These are phyloP conservation scores for Microcos paniculata DNA, from an alignment of 345 rosid genomes.

Conservation along the genomic window DNA sequence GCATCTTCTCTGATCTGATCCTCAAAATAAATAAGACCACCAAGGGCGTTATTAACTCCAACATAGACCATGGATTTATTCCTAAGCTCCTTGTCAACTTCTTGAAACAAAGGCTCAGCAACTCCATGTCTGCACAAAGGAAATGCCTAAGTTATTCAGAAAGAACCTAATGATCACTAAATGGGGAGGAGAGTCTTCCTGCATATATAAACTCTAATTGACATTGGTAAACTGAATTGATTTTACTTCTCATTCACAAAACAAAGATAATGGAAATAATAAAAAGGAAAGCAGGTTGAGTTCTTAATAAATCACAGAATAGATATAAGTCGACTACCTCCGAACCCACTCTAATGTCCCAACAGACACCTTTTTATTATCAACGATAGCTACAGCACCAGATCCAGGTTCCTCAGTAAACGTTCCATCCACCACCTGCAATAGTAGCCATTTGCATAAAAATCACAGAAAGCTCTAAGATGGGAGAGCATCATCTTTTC, in stretches of 20 bases:
- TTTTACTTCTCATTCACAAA: background rate
- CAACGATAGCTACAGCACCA: conserved; percentile 74
- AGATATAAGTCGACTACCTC: conserved; percentile 43
- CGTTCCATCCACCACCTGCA: conserved; percentile 78
- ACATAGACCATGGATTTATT: conserved; percentile 81
- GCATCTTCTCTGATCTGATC: conserved; percentile 97
- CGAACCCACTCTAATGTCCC: conserved; percentile 89
- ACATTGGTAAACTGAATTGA: conserved; percentile 1
- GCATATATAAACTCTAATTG: background rate
- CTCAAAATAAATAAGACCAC: conserved; percentile 78
- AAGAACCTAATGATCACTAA: background rate
- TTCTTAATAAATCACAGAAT: too few species aligned
- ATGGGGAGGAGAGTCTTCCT: background rate
- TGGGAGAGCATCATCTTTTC: background rate
- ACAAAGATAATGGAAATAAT: background rate
- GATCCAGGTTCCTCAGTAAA: conserved; percentile 94
- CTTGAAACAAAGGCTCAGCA: conserved; percentile 40
- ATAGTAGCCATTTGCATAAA: conserved; percentile 12
- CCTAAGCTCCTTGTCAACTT: conserved; percentile 47
- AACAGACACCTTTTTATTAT: conserved; percentile 68
- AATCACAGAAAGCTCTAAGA: background rate
- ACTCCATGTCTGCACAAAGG: conserved; percentile 69
- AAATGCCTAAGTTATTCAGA: conserved; percentile 2
- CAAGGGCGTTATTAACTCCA: conserved; percentile 73
- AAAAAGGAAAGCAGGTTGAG: background rate